Evolutionary conservation across 23 red algal species (phyloP), one percentile per base, ranked within the genome.

Genomic region (Gracilaria caudata): DNA sequence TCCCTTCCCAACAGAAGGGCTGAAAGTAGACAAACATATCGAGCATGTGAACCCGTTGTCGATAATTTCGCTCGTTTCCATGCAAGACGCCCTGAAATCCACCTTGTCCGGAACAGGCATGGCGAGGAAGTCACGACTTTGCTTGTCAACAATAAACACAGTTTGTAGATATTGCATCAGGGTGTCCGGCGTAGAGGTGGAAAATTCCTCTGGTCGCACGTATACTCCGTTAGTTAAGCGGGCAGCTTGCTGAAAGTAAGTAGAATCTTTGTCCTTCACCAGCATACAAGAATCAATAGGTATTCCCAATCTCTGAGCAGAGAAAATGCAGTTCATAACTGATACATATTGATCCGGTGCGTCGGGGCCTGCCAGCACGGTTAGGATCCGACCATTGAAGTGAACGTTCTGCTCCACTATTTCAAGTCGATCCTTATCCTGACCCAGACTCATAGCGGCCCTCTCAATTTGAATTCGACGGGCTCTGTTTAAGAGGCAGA

Each of bases 51-150:
- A 96, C 16, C 94, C 94, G 30, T 92, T 54, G 26, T 92, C 78
- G 25, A 92, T 89, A 10, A 80, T 79, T 51, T 88, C 35, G 45
- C 77, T 61, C 4, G 88, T 96, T 41, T 81, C 49, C 71, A 96
- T 92, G 60, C 94, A 96, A 43, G 81, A 92, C 28, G 94, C 94
- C 17, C 94, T 80, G 51, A 96, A 92, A 75, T 96, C 94, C n/a
- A 92, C 94, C 13, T 75, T 80, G 40, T 64, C 53, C 17, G 75
- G 73, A 33, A 64, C 36, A 11, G 92, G 92, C 92, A 94, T 94
- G 3, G 83, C 83, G 8, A 94, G 59, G n/a, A 82, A 80, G 38
- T 86, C 73, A 11, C 92, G 70, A 40, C 64, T 87, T 28, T 68
- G 82, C 9, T 61, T 68, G 53, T 94, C 92, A 5, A 83, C 30